Evolutionary conservation across 306 rosid genomes (phyloP).

Genomic region (Senna siamea): DNA sequence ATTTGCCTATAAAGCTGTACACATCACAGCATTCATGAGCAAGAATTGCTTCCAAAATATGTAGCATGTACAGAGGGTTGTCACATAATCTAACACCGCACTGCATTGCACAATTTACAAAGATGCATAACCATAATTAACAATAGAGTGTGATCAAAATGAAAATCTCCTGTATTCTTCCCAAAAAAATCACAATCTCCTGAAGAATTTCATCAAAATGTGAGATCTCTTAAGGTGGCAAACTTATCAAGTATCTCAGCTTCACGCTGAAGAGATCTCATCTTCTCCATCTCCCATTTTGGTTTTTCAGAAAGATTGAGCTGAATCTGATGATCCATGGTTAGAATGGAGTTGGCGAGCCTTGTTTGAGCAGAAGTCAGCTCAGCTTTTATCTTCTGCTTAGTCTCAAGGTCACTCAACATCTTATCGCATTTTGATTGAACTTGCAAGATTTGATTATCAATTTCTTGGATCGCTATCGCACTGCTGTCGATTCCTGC

Average conservation of each 20-base stretch:
- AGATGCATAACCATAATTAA: too few relatives aligned
- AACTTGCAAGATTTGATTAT: constrained; percentile 39
- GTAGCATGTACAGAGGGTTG: too few relatives aligned
- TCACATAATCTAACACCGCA: too few relatives aligned
- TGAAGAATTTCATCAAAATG: constrained; percentile 15
- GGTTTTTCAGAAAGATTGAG: constrained; percentile 11
- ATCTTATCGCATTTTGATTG: constrained; percentile 16
- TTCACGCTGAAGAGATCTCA: neutral
- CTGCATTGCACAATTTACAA: too few relatives aligned
- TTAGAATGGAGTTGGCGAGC: constrained; percentile 30
- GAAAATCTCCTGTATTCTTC: too few relatives aligned
- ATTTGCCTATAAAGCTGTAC: too few relatives aligned
- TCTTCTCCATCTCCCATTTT: constrained; percentile 37
- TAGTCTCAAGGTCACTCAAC: constrained; percentile 1
- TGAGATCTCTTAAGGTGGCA: constrained; percentile 27
- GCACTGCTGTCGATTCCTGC: constrained; percentile 5
- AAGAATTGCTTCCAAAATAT: too few relatives aligned
- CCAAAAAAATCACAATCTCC: neutral
- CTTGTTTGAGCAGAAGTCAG: constrained; percentile 11
- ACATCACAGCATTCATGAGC: too few relatives aligned
- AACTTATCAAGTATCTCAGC: constrained; percentile 40
- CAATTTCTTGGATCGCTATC: constrained; percentile 33
- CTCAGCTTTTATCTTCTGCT: constrained; percentile 22
- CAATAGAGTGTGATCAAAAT: too few relatives aligned
- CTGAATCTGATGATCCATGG: constrained; percentile 25